Conservation (phyloP, 2,329 filamentous ascomycete genomes). For the Sclerotinia spermophila region DNA sequence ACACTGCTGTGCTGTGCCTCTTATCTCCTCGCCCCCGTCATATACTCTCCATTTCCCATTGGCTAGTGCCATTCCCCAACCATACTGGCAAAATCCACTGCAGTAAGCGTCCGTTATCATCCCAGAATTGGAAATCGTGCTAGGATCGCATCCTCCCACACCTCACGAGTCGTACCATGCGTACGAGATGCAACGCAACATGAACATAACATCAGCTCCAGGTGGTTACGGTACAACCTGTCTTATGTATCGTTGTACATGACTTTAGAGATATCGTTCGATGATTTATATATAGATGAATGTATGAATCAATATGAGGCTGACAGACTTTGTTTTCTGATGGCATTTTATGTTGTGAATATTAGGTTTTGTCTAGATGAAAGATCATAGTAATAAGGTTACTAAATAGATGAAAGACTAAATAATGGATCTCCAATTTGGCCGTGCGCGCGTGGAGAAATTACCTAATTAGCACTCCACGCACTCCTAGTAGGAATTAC, state of each 20-base stretch:
- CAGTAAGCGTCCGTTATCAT: constrained; percentile 9
- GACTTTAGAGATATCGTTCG: neutral
- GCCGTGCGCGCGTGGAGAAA: neutral
- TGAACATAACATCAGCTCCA: constrained; percentile 6
- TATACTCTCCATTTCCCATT: neutral
- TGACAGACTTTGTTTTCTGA: neutral
- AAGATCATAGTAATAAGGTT: no score
- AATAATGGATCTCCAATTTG: neutral
- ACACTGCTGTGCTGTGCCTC: neutral
- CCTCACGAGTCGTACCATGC: neutral
- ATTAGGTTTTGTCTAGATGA: neutral
- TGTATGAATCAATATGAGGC: neutral
- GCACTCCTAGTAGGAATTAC: neutral
- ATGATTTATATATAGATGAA: constrained; percentile 3
- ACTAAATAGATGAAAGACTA: neutral
- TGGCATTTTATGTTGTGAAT: neutral
- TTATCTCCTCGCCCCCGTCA: neutral
- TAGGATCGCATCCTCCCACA: neutral
- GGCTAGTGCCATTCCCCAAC: neutral
- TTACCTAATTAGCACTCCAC: no score
- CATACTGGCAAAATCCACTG: neutral
- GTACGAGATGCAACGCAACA: neutral
- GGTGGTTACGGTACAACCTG: neutral
- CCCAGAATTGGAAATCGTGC: neutral
- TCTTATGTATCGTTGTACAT: neutral